Base-by-base conservation (phyloP, 352 stramenopile genomes). In the Phytophthora idaei region DNA sequence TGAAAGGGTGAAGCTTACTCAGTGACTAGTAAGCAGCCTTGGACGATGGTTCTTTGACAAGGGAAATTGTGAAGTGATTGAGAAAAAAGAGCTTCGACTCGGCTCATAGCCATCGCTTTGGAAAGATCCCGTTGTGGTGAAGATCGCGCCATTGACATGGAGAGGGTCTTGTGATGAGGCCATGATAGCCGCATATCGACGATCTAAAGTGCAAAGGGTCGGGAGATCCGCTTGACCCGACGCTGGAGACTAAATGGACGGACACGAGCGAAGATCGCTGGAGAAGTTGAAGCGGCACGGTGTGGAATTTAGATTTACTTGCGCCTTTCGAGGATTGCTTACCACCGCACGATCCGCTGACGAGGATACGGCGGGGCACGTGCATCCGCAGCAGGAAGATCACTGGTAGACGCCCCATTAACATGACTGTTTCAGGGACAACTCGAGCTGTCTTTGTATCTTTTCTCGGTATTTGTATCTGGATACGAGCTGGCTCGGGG, bases 61-160 rank as follows among this genome's bases (percentile, higher is more conserved):
- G 5, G 57, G 17, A 58, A 63, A 55, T 64, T 62, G 57, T n/a
- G 58, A 72, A 72, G 64, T 72, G 64, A 59, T 47, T 39, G 47
- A 44, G 11, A 17, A 15, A 14, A 37, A 58, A 12, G 28, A 28
- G 28, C 28, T 29, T 55, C 48, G 27, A 21, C 41, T 61, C 45
- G 37, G 25, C 42, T 49, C 61, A 62, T 34, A 41, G 8, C 45
- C 61, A 69, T 42, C 14, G 45, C 53, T 69, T 51, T 37, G 25
- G 17, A 42, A 61, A 48, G 52, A 58, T 58, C 52, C 57, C 48
- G 29, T 28, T 52, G 15, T 36, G 27, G 36, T 10, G 39, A 46
- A 41, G 47, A 59, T 59, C 52, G 8, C 17, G 27, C 17, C 25
- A 27, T 21, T 11, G 50, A 21, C 46, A 42, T 57, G n/a, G 56